phyloP scores from a whole-genome alignment of 371 early-diverging fungal species.

The Mucor velutinosus region DNA sequence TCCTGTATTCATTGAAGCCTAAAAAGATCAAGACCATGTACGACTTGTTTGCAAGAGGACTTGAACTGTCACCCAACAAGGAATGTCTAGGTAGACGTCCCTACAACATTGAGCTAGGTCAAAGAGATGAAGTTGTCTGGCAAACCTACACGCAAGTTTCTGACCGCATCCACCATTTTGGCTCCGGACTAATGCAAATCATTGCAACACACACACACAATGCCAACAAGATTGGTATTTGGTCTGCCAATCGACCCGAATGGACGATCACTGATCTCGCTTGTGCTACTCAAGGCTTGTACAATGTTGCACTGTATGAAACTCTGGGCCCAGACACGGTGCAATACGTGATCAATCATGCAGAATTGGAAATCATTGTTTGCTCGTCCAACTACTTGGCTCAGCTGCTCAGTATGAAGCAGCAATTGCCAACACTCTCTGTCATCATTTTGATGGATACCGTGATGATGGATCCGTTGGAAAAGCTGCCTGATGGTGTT shows the following conservation, averaged over 20 bases:
- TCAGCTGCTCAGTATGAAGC: conserved; percentile 51
- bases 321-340: conserved; percentile 87
- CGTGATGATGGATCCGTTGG: conserved; percentile 38
- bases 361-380: conserved; percentile 75
- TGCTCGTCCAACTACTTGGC: conserved; percentile 72
- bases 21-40: neutral
- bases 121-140: conserved; percentile 77
- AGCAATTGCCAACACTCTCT: conserved; percentile 65
- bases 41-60: neutral
- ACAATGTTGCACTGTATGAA: conserved; percentile 93
- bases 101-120: conserved; percentile 48
- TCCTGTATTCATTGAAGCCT: neutral
- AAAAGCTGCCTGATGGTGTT: conserved; percentile 31
- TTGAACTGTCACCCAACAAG: neutral
- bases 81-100: conserved; percentile 59
- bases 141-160: conserved; percentile 70
- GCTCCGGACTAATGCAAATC: conserved; percentile 58
- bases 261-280: conserved; percentile 88
- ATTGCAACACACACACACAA: conserved; percentile 38
- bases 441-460: conserved; percentile 79
- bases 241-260: conserved; percentile 87
- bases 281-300: conserved; percentile 53
- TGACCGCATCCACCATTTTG: conserved; percentile 71
- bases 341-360: conserved; percentile 66
- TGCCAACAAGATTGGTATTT: conserved; percentile 59